Evolutionary conservation across 345 rosid genomes (phyloP), one percentile per base, ranked within the genome.

Genomic region (Litchi chinensis): DNA sequence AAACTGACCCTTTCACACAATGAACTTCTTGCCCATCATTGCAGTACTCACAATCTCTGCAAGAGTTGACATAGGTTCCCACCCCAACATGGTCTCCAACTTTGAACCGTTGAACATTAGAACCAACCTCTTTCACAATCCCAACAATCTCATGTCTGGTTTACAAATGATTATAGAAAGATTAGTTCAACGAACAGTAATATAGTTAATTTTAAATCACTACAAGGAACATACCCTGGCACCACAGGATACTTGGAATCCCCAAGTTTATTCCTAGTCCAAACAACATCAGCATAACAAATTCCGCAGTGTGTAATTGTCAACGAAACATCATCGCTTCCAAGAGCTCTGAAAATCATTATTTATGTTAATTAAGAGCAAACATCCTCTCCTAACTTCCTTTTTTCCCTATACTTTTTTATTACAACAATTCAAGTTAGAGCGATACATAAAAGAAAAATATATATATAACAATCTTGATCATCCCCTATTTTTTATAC

Each of bases 61-160:
- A 96, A 0, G 97, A 91, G 83, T 89, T 89, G 71, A 96, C 95
- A 82, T 82, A 94, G 46, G 98, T 93, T 59, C 99, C 99, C 70
- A 96, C 97, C 37, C 99, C 98, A 71, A 91, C 93, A 77, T 79
- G 94, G 77, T 96, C 98, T 9, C 98, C 97, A 39, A 85, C 86
- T 84, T 91, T 90, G 90, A 94, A 85, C 28, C 83, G 64, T 19
- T 46, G 54, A 74, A 91, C 99, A 86, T 80, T 87, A 18, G 90
- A 82, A 60, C 99, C 98, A 44, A 96, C 92, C 85, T 93, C 91
- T 69, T 73, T 87, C 68, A 96, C 98, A 70, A 90, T 74, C 65
- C 99, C 98, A 83, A 84, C 88, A 85, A 93, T 94, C 85, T 95
- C 97, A 82, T 94, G 98, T 69, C 99, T 95, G 81, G 6, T 13